phyloP scores from a whole-genome alignment of 129 eudicot genomes.

The Flaveria linearis region DNA sequence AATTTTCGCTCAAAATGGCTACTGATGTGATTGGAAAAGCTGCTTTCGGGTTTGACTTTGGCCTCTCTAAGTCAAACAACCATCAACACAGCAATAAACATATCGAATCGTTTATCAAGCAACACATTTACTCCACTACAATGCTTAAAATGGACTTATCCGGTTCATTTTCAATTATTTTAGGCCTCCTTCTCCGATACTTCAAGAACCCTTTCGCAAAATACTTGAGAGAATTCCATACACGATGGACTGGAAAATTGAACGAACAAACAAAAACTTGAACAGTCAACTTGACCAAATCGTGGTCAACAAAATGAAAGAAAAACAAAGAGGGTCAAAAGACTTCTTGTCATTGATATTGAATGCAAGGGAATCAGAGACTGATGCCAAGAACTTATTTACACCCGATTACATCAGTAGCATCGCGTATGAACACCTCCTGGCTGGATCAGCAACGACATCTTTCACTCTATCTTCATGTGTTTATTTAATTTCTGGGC shows the following conservation, averaged over 20 bases:
- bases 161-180: slow-evolving; percentile 76
- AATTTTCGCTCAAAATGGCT: slow-evolving; percentile 69
- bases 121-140: slow-evolving; percentile 86
- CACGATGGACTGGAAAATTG: slow-evolving; percentile 85
- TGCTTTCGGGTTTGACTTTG: slow-evolving; percentile 87
- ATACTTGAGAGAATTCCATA: slow-evolving; percentile 79
- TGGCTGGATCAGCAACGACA: slow-evolving; percentile 96
- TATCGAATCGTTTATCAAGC: slow-evolving; percentile 66
- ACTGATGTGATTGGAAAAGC: slow-evolving; percentile 92
- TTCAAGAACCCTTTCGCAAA: slow-evolving; percentile 89
- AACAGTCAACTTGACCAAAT: slow-evolving; percentile 59
- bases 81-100: slow-evolving; percentile 40
- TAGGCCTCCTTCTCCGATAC: slow-evolving; percentile 77
- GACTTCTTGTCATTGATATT: slow-evolving; percentile 82
- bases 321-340: slow-evolving; percentile 42
- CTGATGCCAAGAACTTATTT: slow-evolving; percentile 52
- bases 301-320: slow-evolving; percentile 54
- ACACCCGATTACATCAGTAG: slow-evolving; percentile 76
- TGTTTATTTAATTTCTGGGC: slow-evolving; percentile 69
- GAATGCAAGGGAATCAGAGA: slow-evolving; percentile 66
- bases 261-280: slow-evolving; percentile 60
- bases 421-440: slow-evolving; percentile 80
- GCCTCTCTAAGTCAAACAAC: slow-evolving; percentile 59
- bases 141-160: slow-evolving; percentile 90
- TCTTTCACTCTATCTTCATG: slow-evolving; percentile 73